phyloP scores from a whole-genome alignment of 805 yeast species.

The Pichia manshurica region DNA sequence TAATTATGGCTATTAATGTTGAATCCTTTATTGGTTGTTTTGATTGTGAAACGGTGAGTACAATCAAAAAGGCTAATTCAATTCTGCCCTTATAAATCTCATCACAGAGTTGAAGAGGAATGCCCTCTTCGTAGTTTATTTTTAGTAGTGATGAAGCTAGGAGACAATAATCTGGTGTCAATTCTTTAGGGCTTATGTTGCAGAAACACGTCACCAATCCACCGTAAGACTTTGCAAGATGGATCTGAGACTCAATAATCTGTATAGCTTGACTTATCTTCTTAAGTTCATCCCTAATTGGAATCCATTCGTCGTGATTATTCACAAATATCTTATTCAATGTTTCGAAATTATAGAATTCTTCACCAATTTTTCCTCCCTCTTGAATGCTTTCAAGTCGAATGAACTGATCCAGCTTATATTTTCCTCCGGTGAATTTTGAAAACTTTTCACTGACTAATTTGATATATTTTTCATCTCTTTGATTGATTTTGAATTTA shows the following conservation, averaged over 20 bases:
- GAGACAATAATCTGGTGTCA: conserved; percentile 26
- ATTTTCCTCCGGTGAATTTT: conserved; percentile 29
- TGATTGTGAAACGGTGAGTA: conserved; percentile 34
- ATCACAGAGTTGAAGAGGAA: conserved; percentile 40
- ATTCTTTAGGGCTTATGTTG: conserved; percentile 32
- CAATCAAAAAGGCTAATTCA: conserved; percentile 57
- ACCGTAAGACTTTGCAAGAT: conserved; percentile 71
- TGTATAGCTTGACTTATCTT: conserved; percentile 61
- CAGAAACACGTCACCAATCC: conserved; percentile 67
- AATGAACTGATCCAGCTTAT: conserved; percentile 44
- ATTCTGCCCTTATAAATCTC: conserved; percentile 56
- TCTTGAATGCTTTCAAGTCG: conserved; percentile 31
- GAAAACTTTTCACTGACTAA: conserved; percentile 42
- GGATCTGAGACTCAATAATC: conserved; percentile 57
- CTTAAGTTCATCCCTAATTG: conserved; percentile 45
- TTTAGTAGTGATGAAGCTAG: conserved; percentile 46
- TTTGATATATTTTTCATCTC: conserved; percentile 19
- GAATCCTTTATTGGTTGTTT: conserved; percentile 28
- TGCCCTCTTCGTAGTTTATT: conserved; percentile 46
- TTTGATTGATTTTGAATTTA: conserved; percentile 30
- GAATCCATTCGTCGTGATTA: conserved; percentile 39
- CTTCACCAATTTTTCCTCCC: conserved; percentile 41
- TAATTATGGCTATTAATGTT: conserved; percentile 37
- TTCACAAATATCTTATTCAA: conserved; percentile 52
- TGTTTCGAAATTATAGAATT: conserved; percentile 53